These are phyloP conservation scores for Corchorus capsularis DNA, from an alignment of 345 rosid genomes.

Conservation along the genomic window DNA sequence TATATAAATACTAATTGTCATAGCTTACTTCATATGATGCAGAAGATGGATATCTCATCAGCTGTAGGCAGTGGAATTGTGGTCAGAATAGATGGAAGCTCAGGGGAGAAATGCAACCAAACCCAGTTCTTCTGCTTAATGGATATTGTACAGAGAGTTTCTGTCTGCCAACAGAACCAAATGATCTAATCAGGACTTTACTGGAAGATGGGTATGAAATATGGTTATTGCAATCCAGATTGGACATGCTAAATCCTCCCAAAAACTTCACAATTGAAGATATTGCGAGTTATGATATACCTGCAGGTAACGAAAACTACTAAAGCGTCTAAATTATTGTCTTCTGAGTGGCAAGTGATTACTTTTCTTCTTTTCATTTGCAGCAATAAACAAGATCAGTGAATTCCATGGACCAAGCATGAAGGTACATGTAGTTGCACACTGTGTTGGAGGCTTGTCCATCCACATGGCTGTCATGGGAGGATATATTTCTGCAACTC, in stretches of 20 bases:
- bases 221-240: constrained; percentile 46
- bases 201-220: constrained; percentile 42
- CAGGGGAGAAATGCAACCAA: constrained; percentile 21
- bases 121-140: constrained; percentile 46
- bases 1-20: neutral
- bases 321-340: neutral
- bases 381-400: constrained; percentile 37
- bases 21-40: constrained; percentile 15
- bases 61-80: constrained; percentile 45
- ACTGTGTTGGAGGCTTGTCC: constrained; percentile 47
- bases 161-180: constrained; percentile 45
- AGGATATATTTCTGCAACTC: constrained; percentile 38
- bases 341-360: neutral
- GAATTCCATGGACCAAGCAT: constrained; percentile 30
- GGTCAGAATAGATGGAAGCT: constrained; percentile 1
- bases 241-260: constrained; percentile 39
- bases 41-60: constrained; percentile 43
- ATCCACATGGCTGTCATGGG: constrained; percentile 51
- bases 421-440: constrained; percentile 48
- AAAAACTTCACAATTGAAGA: constrained; percentile 41
- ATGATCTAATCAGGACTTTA: constrained; percentile 44
- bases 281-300: constrained; percentile 45
- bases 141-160: constrained; percentile 42
- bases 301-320: constrained; percentile 33
- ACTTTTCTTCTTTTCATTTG: neutral